phyloP scores from a whole-genome alignment of 768 basidiomycete species.

The Agaricus subrufescens region DNA sequence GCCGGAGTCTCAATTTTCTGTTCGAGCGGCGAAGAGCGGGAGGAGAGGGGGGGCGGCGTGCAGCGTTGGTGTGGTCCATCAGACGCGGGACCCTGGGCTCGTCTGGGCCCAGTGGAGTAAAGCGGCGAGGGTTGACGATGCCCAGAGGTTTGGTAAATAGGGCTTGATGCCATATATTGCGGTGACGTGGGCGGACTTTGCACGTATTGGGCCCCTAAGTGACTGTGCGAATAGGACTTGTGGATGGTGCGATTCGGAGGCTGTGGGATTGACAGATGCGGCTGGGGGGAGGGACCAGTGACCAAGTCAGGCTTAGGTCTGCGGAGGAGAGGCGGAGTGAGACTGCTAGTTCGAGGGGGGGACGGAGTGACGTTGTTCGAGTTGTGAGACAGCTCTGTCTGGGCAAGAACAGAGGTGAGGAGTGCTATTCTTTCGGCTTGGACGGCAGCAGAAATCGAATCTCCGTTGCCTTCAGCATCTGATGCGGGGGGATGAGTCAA shows the following conservation, averaged over 20 bases:
- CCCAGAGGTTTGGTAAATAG: conserved; percentile 72
- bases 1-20: conserved; percentile 33
- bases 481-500: neutral
- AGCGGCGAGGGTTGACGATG: conserved; percentile 36
- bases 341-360: conserved; percentile 35
- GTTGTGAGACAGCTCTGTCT: conserved; percentile 35
- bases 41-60: neutral
- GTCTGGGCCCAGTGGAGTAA: conserved; percentile 25
- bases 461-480: conserved; percentile 88
- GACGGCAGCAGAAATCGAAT: conserved; percentile 80
- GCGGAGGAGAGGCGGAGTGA: conserved; percentile 41
- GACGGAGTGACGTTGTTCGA: conserved; percentile 13
- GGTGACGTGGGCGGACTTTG: conserved; percentile 12
- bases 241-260: conserved; percentile 29
- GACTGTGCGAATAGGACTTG: conserved; percentile 48
- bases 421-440: conserved; percentile 82
- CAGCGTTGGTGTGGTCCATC: conserved; percentile 6
- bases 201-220: conserved; percentile 39
- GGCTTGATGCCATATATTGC: conserved; percentile 27
- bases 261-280: neutral
- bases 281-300: conserved; percentile 19
- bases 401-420: conserved; percentile 67
- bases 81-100: conserved; percentile 14
- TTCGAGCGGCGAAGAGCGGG: conserved; percentile 10
- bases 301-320: conserved; percentile 29